Percentiles rank a stretch among this genome's conserved stretches.
phyloP scores from a whole-genome alignment of 2,329 filamentous ascomycete species.

The Penicillium vulpinum region DNA sequence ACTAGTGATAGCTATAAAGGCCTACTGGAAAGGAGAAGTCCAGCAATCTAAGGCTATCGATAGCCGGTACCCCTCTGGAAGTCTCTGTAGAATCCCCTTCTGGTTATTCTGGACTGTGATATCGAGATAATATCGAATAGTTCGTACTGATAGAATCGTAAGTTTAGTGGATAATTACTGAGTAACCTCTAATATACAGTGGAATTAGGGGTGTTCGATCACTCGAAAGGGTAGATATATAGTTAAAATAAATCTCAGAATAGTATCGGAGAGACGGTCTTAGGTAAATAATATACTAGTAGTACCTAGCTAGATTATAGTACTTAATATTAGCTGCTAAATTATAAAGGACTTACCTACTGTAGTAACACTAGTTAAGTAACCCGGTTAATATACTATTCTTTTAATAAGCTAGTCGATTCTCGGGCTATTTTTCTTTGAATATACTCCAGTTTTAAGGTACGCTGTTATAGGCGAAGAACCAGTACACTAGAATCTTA shows the following conservation, averaged over 20 bases:
- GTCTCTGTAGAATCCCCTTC: background rate
- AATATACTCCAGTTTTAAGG: background rate
- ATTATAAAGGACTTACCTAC: too few relatives aligned
- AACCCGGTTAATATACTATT: background rate
- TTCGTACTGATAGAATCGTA: background rate
- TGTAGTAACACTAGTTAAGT: background rate
- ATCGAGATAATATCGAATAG: background rate
- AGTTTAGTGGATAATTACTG: background rate
- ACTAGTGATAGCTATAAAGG: background rate
- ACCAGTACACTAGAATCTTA: background rate
- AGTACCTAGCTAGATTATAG: background rate
- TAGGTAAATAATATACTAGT: background rate
- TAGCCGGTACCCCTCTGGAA: background rate
- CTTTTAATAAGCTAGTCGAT: background rate
- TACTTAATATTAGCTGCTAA: background rate
- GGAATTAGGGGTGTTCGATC: background rate
- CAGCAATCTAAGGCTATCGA: background rate
- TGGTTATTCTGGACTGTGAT: background rate
- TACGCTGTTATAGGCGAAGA: background rate
- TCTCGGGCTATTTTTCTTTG: background rate
- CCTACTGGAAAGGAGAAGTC: background rate
- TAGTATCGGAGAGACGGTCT: background rate
- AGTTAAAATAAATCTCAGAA: background rate
- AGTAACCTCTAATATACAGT: background rate
- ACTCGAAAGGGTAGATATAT: background rate